These are phyloP conservation scores for Claviceps africana DNA, from an alignment of 2,329 filamentous ascomycete genomes.

Conservation along the genomic window DNA sequence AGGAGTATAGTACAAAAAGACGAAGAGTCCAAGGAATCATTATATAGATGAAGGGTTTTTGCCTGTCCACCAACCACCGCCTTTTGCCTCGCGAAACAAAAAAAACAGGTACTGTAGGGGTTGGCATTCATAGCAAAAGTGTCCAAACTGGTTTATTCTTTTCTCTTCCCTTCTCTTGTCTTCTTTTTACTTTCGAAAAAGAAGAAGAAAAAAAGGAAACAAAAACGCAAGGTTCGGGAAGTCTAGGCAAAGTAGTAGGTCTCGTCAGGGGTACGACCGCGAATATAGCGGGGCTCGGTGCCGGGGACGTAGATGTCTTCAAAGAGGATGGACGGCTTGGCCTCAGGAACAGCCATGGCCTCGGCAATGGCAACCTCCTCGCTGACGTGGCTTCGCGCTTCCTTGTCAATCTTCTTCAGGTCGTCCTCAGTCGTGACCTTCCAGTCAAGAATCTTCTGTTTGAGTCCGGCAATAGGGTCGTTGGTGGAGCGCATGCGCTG, in stretches of 20 bases:
- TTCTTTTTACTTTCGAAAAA: too few relatives aligned
- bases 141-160: background rate
- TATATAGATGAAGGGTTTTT: slow-evolving; percentile 11
- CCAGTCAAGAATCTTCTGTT: slow-evolving; percentile 98
- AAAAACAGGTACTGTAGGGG: background rate
- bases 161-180: too few relatives aligned
- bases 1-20: slow-evolving; percentile 13
- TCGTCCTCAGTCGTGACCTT: slow-evolving; percentile 81
- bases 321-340: slow-evolving; percentile 70
- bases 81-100: background rate
- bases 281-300: slow-evolving; percentile 74
- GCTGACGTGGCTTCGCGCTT: slow-evolving; percentile 73
- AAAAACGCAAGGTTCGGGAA: background rate
- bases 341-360: slow-evolving; percentile 68
- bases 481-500: slow-evolving; percentile 98
- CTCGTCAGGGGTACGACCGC: slow-evolving; percentile 81
- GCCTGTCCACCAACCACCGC: background rate
- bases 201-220: too few relatives aligned
- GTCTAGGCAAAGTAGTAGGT: slow-evolving; percentile 70
- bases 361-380: slow-evolving; percentile 83
- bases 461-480: slow-evolving; percentile 93
- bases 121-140: too few relatives aligned
- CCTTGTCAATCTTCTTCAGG: slow-evolving; percentile 92
- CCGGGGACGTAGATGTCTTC: slow-evolving; percentile 94
- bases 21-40: slow-evolving; percentile 18